Evolutionary conservation across 495 filamentous ascomycete species (phyloP), one percentile per base, ranked within the genome.

Genomic region (Hypoxylon rickii): DNA sequence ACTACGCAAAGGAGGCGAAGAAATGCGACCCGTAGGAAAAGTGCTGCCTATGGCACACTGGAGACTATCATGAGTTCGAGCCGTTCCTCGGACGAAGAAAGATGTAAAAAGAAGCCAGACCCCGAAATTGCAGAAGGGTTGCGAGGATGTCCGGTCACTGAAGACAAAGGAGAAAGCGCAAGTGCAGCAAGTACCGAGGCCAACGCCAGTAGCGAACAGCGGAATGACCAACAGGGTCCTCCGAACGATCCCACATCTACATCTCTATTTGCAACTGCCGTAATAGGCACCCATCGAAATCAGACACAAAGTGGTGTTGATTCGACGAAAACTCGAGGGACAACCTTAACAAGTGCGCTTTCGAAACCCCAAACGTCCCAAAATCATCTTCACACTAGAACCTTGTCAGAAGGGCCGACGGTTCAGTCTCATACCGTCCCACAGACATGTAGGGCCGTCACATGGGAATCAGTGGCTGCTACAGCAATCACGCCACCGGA

Each of bases 1-100:
- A 18, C 57, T 19, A 45, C 55, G 8, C 59, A 54, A 12, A 55
- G 54, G 32, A 68, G 53, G 34, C 59, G 61, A 43, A 64, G 67
- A 47, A 68, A 66, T 47, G 61, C 63, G 18, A 67, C 63, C 7
- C 62, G 74, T 48, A 61, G 74, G 39, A 76, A 70, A 49, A 79
- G 76, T 20, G 67, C 64, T 3, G 79, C 80, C 5, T 79, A 80
- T 46, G 76, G 77, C 3, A 82, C 79, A 2, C 51, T 83, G 17
- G 79, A 83, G 44, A 83, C 79, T 0, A 82, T 82, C 58, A 82
- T 82, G 71, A 80, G 76, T 36, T 78, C 75, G 0, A 82, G 79
- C 48, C 73, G 78, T 37, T 81, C 79, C 13, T 81, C 79, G 4
- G 78, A 81, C 19, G 79, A 82, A 56, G 79, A 79, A 26, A 73